Conservation (phyloP, 2,329 filamentous ascomycete genomes). For the Hypoxylon sp. region DNA sequence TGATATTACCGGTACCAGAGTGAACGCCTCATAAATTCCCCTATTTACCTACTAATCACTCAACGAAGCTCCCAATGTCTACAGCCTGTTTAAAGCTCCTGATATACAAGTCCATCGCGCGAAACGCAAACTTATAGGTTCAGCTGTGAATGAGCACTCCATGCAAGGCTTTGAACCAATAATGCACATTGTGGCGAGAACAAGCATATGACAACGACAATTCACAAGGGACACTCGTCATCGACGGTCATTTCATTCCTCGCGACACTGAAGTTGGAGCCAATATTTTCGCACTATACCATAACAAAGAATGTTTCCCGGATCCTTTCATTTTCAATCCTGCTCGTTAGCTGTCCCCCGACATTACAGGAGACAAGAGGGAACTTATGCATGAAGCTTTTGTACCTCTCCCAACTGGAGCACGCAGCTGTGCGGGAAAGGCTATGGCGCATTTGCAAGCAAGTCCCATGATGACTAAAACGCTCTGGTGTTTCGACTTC, state of each 20-base stretch:
- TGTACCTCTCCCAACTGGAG: not conserved
- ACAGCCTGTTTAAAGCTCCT: too few species aligned
- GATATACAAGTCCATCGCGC: too few species aligned
- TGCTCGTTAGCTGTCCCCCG: not conserved
- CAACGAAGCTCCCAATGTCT: too few species aligned
- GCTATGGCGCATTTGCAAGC: not conserved
- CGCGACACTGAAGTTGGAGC: not conserved
- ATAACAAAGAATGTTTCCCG: conserved; percentile 1
- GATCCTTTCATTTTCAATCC: conserved; percentile 3
- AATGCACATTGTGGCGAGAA: conserved; percentile 1
- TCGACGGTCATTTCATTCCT: not conserved
- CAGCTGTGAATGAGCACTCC: too few species aligned
- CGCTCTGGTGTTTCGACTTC: not conserved
- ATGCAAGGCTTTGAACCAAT: too few species aligned
- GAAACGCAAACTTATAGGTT: too few species aligned
- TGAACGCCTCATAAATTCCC: too few species aligned
- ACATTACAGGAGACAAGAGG: not conserved
- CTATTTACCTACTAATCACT: too few species aligned
- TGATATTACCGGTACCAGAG: too few species aligned
- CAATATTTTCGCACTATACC: not conserved
- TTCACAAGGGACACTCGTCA: not conserved
- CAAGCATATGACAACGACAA: not conserved
- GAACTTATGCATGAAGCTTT: not conserved
- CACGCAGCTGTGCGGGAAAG: not conserved
- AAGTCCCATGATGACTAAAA: not conserved